Base-by-base conservation (phyloP, 176 grass and related monocot species). In the Elaeis guineensis region DNA sequence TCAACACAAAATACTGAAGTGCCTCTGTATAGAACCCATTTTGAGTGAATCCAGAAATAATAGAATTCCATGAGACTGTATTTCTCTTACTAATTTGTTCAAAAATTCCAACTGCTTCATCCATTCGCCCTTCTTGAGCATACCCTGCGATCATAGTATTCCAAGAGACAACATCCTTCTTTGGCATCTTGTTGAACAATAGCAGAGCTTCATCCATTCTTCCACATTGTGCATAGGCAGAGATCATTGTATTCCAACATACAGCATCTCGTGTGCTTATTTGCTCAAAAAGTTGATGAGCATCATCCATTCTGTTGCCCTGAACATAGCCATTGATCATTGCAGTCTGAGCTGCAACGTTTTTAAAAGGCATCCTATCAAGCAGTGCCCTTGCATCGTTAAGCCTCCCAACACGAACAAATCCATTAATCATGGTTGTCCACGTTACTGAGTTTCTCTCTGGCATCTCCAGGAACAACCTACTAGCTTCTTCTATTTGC, bases 231-330 rank as follows among this genome's bases (percentile, higher is more conserved):
- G 72, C 72, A 59, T 80, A 83, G 6, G 80, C 85, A 53, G 77
- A 74, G 11, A 89, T 80, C 80, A 89, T 83, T 11, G 77, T 83
- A 70, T 89, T 89, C 85, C 69, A 89, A 50, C 85, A 80, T 32
- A 89, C 77, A 11, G 48, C 26, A 54, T 89, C 85, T 6, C 4
- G 16, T 19, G 67, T 50, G 29, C 56, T 74, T 25, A 89, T 79
- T 77, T 50, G 63, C 67, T 80, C 9, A 66, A 83, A 89, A 61
- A 89, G 69, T 35, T n/a, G 55, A 30, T 62, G 65, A 21, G 80
- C 73, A 0, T 80, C 80, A 58, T 70, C 44, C 54, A 71, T 57
- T 69, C 67, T 74, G 26, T 66, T 70, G 21, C 56, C 70, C 35
- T 71, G 73, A 48, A 83, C 64, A 67, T 83, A 83, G 0, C 85